A percentile compares a stretch with the other conserved stretches of the same genome.
Conservation (phyloP, 495 filamentous ascomycete genomes). For the Geoglossum glabrum region DNA sequence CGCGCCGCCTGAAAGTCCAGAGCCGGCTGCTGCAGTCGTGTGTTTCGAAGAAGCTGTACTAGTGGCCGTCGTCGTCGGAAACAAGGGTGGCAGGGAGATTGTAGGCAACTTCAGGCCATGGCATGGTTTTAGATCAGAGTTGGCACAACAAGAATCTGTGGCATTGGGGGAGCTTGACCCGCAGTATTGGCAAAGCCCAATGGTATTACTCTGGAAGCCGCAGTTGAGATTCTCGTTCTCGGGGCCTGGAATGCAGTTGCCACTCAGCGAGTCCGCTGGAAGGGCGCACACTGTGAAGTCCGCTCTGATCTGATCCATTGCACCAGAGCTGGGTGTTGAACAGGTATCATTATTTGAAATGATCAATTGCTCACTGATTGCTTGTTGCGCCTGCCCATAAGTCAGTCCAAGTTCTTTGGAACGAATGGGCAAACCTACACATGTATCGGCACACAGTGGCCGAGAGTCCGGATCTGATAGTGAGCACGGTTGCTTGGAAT, state of each 20-base stretch:
- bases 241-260: constrained; percentile 51
- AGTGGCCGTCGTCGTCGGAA: constrained; percentile 23
- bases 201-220: constrained; percentile 61
- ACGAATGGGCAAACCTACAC: constrained; percentile 34
- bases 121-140: constrained; percentile 54
- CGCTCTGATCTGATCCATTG: constrained; percentile 60
- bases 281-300: constrained; percentile 82
- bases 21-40: constrained; percentile 8
- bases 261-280: constrained; percentile 55
- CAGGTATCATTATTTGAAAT: constrained; percentile 57
- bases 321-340: constrained; percentile 36
- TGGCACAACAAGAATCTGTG: constrained; percentile 87
- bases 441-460: constrained; percentile 80
- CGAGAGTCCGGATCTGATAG: constrained; percentile 39
- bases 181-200: constrained; percentile 79
- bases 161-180: constrained; percentile 61
- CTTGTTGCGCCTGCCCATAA: constrained; percentile 46
- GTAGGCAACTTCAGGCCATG: constrained; percentile 51
- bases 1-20: constrained; percentile 46
- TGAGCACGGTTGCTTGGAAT: constrained; percentile 53
- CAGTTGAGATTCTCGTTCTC: constrained; percentile 75
- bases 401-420: constrained; percentile 13
- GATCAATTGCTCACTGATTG: constrained; percentile 71
- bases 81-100: constrained; percentile 48
- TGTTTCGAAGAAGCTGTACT: constrained; percentile 1